A percentile compares a stretch with the other conserved stretches of the same genome.
These are phyloP conservation scores for Ceratopteris richardii DNA, from an alignment of 75 land plant genomes.

Conservation along the genomic window DNA sequence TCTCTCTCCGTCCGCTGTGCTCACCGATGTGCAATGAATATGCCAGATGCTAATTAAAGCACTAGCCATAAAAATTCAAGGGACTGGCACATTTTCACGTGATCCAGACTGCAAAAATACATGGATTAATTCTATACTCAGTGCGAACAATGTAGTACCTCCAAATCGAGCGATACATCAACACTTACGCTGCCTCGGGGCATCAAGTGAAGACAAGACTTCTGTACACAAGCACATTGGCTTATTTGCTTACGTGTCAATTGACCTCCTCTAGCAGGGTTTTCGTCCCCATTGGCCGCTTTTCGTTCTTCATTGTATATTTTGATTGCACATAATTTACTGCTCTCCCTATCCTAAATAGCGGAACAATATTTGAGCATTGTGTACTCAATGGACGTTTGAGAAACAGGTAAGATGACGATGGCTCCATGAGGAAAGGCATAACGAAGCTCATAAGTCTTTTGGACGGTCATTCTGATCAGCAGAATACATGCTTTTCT, in stretches of 20 bases:
- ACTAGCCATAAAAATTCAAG: too few species aligned
- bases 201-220: too few species aligned
- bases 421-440: slow-evolving; percentile 75
- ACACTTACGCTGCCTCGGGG: too few species aligned
- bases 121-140: too few species aligned
- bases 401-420: slow-evolving; percentile 17
- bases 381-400: neutral
- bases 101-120: too few species aligned
- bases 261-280: neutral
- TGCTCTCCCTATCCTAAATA: neutral
- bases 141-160: too few species aligned
- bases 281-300: neutral
- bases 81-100: too few species aligned
- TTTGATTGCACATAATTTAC: neutral
- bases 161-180: too few species aligned
- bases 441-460: slow-evolving; percentile 84
- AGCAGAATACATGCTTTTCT: slow-evolving; percentile 87
- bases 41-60: too few species aligned
- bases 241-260: neutral
- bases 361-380: neutral
- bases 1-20: too few species aligned
- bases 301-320: neutral
- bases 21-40: too few species aligned
- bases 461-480: slow-evolving; percentile 72
- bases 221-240: too few species aligned